Percentiles rank a stretch among this genome's conserved stretches.
Conservation (phyloP, 176 grass and related monocot genomes). For the Olyra latifolia region DNA sequence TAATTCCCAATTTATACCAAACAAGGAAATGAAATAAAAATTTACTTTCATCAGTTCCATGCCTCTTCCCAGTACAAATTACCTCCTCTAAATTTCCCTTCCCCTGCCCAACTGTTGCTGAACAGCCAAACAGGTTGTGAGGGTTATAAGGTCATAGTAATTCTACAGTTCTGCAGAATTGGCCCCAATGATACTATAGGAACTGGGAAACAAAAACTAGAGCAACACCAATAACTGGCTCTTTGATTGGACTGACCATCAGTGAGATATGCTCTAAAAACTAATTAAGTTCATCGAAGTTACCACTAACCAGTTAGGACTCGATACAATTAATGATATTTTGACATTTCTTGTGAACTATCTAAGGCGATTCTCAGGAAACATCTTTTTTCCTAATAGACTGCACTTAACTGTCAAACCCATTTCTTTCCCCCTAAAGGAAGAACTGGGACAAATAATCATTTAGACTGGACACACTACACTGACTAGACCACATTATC, state of each 20-base stretch:
- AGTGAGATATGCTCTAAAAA: background rate
- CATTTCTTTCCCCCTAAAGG: background rate
- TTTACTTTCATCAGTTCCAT: no score
- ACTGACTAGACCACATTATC: background rate
- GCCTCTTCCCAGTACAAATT: no score
- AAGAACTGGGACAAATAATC: background rate
- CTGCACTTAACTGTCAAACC: background rate
- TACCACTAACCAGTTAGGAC: background rate
- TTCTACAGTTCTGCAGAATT: background rate
- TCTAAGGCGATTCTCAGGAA: background rate
- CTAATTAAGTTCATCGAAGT: background rate
- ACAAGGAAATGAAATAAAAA: no score
- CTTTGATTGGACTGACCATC: background rate
- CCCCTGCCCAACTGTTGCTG: no score
- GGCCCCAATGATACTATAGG: background rate
- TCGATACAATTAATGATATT: background rate
- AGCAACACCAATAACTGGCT: background rate
- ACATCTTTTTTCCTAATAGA: background rate
- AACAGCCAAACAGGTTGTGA: background rate
- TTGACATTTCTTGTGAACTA: background rate
- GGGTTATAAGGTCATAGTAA: background rate
- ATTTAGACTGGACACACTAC: background rate
- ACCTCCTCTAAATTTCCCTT: no score
- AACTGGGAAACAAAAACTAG: background rate
- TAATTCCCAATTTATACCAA: no score